Conservation (phyloP, 805 yeast species). For the Hanseniaspora clermontiae region DNA sequence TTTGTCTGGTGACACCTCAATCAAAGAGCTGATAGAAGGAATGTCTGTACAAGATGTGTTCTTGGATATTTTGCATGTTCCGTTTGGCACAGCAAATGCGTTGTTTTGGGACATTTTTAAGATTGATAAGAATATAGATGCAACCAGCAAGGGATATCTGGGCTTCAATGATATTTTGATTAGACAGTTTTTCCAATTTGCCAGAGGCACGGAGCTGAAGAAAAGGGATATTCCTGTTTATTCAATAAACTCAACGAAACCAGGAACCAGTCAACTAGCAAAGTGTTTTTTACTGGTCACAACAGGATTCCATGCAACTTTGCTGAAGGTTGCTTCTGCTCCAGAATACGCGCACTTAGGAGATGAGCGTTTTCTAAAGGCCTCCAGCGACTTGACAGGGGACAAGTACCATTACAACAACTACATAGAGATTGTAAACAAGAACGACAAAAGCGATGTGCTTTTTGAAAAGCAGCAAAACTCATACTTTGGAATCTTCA, state of each 20-base stretch:
- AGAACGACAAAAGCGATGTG: neutral
- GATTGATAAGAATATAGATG: neutral
- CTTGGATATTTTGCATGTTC: conserved; percentile 1
- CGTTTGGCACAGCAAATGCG: conserved; percentile 11
- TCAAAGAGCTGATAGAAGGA: conserved; percentile 6
- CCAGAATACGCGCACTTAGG: conserved; percentile 9
- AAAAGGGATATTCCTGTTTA: neutral
- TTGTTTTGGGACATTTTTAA: conserved; percentile 7
- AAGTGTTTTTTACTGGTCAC: conserved; percentile 1
- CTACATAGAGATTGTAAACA: neutral
- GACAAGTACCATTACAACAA: conserved; percentile 1
- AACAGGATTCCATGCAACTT: conserved; percentile 10
- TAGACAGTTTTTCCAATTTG: neutral
- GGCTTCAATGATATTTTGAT: neutral
- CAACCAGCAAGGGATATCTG: neutral
- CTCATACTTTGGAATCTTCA: conserved; percentile 11
- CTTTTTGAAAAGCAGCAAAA: neutral
- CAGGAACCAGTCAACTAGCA: neutral
- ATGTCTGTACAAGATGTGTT: neutral
- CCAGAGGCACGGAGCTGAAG: neutral
- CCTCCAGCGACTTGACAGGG: neutral
- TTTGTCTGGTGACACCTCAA: conserved; percentile 9
- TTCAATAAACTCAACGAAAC: neutral
- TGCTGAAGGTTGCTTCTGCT: conserved; percentile 4
- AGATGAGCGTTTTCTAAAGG: conserved; percentile 9